phyloP scores from a whole-genome alignment of 208 protist species.

The Acanthamoeba quina region DNA sequence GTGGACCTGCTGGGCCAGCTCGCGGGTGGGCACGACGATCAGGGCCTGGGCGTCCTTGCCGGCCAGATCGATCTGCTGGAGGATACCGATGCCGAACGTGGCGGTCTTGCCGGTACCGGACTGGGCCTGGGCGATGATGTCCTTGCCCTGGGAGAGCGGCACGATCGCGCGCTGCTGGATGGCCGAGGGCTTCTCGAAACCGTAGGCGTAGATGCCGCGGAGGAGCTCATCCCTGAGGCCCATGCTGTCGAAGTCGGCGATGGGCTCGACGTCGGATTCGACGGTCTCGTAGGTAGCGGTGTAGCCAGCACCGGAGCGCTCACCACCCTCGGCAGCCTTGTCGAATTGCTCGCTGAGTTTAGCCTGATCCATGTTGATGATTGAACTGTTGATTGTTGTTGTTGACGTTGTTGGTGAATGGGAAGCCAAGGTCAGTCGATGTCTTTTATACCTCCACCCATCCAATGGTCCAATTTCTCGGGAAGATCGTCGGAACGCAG shows the following conservation, averaged over 20 bases:
- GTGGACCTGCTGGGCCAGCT: slow-evolving; percentile 97
- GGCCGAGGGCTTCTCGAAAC: slow-evolving; percentile 99
- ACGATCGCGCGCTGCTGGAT: slow-evolving; percentile 99
- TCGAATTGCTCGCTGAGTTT: slow-evolving; percentile 78
- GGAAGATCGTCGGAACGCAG: background rate
- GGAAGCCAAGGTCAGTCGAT: background rate
- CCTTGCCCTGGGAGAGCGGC: slow-evolving; percentile 96
- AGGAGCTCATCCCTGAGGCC: slow-evolving; percentile 97
- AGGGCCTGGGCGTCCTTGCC: slow-evolving; percentile 95
- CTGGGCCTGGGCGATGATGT: slow-evolving; percentile 97
- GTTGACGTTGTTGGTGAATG: slow-evolving; percentile 40
- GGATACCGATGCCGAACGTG: slow-evolving; percentile 97
- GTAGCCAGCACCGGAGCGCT: slow-evolving; percentile 28
- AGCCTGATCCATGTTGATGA: slow-evolving; percentile 72
- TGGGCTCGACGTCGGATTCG: slow-evolving; percentile 86
- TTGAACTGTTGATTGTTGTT: slow-evolving; percentile 76
- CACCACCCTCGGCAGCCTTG: slow-evolving; percentile 14
- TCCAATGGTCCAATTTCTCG: background rate
- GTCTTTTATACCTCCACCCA: slow-evolving; percentile 14
- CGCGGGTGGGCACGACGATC: slow-evolving; percentile 97
- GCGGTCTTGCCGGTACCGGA: slow-evolving; percentile 98
- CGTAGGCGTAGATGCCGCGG: slow-evolving; percentile 98
- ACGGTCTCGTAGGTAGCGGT: slow-evolving; percentile 94
- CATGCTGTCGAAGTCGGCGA: slow-evolving; percentile 97
- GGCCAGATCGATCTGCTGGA: slow-evolving; percentile 95